Percentiles rank a stretch among this genome's conserved stretches.
Evolutionary conservation across 2,329 filamentous ascomycete genomes (phyloP).

Genomic region (Penicillium sp.): DNA sequence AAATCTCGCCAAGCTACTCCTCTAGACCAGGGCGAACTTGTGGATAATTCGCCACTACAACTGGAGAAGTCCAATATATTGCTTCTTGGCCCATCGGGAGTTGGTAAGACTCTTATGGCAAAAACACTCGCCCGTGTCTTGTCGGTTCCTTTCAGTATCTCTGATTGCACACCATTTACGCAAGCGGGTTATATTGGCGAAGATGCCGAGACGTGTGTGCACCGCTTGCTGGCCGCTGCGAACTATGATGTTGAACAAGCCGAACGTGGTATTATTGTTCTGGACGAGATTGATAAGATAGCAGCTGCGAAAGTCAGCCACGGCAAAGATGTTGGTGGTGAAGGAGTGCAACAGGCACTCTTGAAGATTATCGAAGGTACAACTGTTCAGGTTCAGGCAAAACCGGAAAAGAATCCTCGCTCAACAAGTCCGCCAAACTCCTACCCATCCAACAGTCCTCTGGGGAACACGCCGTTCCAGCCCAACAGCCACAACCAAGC

Average conservation of each 20-base stretch:
- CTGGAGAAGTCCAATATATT: slow-evolving; percentile 97
- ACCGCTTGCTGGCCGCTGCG: slow-evolving; percentile 83
- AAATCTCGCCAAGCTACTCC: slow-evolving; percentile 26
- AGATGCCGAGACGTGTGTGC: slow-evolving; percentile 94
- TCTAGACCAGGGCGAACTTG: slow-evolving; percentile 46
- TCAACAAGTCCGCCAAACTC: slow-evolving; percentile 42
- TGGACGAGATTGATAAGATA: slow-evolving; percentile 98
- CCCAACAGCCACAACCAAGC: slow-evolving; percentile 32
- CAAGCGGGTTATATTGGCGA: slow-evolving; percentile 98
- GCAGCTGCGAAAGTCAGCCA: slow-evolving; percentile 84
- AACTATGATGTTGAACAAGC: slow-evolving; percentile 85
- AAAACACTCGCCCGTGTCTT: slow-evolving; percentile 89
- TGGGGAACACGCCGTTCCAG: slow-evolving; percentile 37
- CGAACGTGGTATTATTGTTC: slow-evolving; percentile 89
- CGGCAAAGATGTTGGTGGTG: slow-evolving; percentile 91
- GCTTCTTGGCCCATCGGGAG: slow-evolving; percentile 87
- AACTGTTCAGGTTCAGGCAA: slow-evolving; percentile 88
- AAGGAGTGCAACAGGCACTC: slow-evolving; percentile 94
- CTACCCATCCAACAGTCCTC: slow-evolving; percentile 44
- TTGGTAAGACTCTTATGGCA: slow-evolving; percentile 92
- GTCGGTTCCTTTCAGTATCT: slow-evolving; percentile 94
- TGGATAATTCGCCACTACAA: slow-evolving; percentile 65
- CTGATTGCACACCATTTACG: slow-evolving; percentile 93
- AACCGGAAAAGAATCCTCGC: slow-evolving; percentile 56
- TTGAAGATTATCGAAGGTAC: slow-evolving; percentile 96